Conservation (phyloP, 768 basidiomycete genomes). For the Phaffia tasmanica region DNA sequence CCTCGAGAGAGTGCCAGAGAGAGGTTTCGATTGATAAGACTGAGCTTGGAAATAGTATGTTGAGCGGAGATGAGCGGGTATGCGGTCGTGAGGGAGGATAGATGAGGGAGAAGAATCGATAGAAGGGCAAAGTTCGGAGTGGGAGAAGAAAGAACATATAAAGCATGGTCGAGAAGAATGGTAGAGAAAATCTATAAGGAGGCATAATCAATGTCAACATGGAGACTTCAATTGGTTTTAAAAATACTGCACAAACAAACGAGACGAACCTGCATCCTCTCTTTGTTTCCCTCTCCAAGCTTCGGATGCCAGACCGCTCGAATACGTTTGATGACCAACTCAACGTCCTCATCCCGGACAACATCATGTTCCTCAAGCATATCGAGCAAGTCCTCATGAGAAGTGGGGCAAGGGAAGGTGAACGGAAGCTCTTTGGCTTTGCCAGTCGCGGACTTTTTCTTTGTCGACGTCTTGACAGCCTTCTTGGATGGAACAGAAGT, state of each 20-base stretch:
- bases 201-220: neutral
- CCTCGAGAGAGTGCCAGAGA: conserved; percentile 66
- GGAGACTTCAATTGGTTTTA: conserved; percentile 1
- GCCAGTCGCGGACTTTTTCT: conserved; percentile 28
- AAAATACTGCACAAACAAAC: neutral
- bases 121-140: conserved; percentile 52
- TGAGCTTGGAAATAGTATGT: conserved; percentile 68
- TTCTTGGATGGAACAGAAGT: conserved; percentile 16
- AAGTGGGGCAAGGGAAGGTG: conserved; percentile 78
- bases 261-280: conserved; percentile 66
- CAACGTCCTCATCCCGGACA: conserved; percentile 52
- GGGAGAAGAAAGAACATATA: conserved; percentile 60
- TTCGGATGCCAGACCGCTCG: conserved; percentile 84
- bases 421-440: conserved; percentile 62
- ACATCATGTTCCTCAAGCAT: conserved; percentile 55
- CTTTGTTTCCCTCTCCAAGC: conserved; percentile 79
- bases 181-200: conserved; percentile 53
- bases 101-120: conserved; percentile 60
- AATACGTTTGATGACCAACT: conserved; percentile 77
- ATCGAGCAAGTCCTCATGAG: conserved; percentile 79
- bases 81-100: conserved; percentile 62
- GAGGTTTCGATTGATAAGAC: conserved; percentile 88
- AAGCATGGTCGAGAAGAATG: conserved; percentile 77
- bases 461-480: conserved; percentile 24
- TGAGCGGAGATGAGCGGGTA: conserved; percentile 73